A percentile compares a stretch with the other conserved stretches of the same genome.
Conservation (phyloP, 768 basidiomycete genomes). For the Exidia glandulosa region DNA sequence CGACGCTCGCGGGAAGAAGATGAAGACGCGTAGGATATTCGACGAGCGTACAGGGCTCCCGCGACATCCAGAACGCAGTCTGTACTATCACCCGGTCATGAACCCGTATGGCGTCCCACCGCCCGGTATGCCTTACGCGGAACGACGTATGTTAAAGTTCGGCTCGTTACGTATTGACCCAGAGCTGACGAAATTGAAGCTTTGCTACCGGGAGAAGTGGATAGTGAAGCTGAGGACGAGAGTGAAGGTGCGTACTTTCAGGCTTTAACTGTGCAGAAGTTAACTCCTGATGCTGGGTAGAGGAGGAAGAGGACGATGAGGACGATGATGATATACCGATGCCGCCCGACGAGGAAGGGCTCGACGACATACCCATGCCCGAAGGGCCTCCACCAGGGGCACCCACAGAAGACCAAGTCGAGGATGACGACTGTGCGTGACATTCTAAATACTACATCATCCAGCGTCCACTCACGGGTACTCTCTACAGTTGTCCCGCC, state of each 20-base stretch:
- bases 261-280: slow-evolving; percentile 28
- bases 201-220: slow-evolving; percentile 47
- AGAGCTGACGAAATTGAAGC: slow-evolving; percentile 30
- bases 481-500: slow-evolving; percentile 2
- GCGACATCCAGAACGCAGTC: slow-evolving; percentile 80
- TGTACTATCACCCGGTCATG: slow-evolving; percentile 88
- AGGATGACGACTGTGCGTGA: slow-evolving; percentile 4
- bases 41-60: slow-evolving; percentile 82
- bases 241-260: slow-evolving; percentile 25
- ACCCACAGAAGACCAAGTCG: slow-evolving; percentile 8
- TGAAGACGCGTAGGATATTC: slow-evolving; percentile 44
- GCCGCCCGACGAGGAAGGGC: slow-evolving; percentile 31
- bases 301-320: slow-evolving; percentile 18
- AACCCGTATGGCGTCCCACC: slow-evolving; percentile 91
- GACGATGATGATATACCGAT: slow-evolving; percentile 20
- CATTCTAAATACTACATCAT: slow-evolving; percentile 2
- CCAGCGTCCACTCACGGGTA: neutral
- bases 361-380: slow-evolving; percentile 82
- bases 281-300: slow-evolving; percentile 42
- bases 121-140: slow-evolving; percentile 93
- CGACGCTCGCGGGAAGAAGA: slow-evolving; percentile 25
- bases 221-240: slow-evolving; percentile 44
- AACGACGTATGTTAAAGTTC: slow-evolving; percentile 50
- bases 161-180: neutral
- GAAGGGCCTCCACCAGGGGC: slow-evolving; percentile 54